These are phyloP conservation scores for Gymnopus androsaceus DNA, from an alignment of 1,284 basidiomycete genomes.

Conservation along the genomic window DNA sequence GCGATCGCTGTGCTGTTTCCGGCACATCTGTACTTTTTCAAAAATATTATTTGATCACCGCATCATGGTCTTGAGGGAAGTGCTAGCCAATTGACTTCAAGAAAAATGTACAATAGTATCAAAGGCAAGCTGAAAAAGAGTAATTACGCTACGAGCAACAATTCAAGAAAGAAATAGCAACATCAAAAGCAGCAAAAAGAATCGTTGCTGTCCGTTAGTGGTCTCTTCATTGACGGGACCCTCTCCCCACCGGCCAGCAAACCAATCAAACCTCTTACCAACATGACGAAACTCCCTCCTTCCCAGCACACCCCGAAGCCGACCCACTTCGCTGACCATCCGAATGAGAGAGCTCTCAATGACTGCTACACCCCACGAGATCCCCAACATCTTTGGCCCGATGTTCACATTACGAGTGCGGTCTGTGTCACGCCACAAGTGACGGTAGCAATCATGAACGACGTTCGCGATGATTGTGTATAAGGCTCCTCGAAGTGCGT, in stretches of 20 bases:
- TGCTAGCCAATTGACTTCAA: no score
- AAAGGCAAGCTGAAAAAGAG: no score
- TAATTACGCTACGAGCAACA: no score
- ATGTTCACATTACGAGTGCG: conserved; percentile 27
- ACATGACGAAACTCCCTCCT: conserved; percentile 42
- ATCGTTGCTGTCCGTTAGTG: conserved; percentile 30
- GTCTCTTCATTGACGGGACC: conserved; percentile 47
- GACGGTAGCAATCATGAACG: conserved; percentile 49
- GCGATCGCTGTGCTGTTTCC: no score
- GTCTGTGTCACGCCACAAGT: conserved; percentile 42
- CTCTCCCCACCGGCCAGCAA: conserved; percentile 41
- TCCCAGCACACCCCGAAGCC: conserved; percentile 46
- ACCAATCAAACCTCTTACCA: conserved; percentile 57
- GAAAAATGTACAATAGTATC: no score
- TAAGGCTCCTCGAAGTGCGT: conserved; percentile 27
- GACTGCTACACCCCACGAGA: conserved; percentile 43
- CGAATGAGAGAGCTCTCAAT: conserved; percentile 52
- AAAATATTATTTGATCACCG: no score
- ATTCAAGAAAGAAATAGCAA: no score
- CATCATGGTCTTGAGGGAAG: no score
- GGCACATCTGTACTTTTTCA: no score
- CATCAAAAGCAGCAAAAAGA: not conserved
- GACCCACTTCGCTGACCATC: conserved; percentile 52
- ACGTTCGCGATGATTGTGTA: conserved; percentile 45
- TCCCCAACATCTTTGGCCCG: conserved; percentile 40